Base-by-base conservation (phyloP, 306 rosid species). In the Prunus fruticosa region DNA sequence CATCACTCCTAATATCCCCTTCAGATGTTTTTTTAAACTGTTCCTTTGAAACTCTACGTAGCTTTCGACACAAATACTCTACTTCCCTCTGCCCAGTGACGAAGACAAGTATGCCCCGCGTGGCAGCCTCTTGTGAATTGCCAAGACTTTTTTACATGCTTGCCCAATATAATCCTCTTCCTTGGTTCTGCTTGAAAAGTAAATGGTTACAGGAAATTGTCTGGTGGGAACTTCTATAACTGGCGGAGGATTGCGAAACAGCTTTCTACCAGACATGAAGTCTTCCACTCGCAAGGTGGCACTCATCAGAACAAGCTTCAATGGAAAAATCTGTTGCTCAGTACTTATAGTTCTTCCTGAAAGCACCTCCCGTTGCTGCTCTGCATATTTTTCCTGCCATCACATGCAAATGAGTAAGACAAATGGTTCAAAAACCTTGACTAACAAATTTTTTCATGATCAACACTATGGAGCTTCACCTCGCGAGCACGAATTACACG, bases 281-380 rank as follows among this genome's bases (percentile, higher is more conserved):
- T 94, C 98, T 84, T 92, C 91, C 51, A 89, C 98, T 75, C 88
- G 86, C 91, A 94, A 75, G 63, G 97, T 94, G 74, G 98, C 97
- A 82, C 98, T 92, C 98, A 90, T 94, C 77, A 95, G 91, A 80
- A 95, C 93, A 84, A 92, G 94, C 82, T 89, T 95, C 73, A 95
- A 81, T 20, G 96, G 98, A 83, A 83, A 89, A 81, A 95, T 79
- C 85, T 76, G 69, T 64, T 79, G 47, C 30, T 78, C 89, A 72
- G 91, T 83, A 81, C 82, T 83, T 75, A 92, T 68, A 34, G 30
- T 75, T 81, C 72, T 79, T 71, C 97, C 98, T 5, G 87, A 84
- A 65, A 47, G 87, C 27, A 85, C 54, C 30, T 47, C 60, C 71
- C 67, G 83, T 51, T 74, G 82, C 81, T 90, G 93, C 68, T 89